Evolutionary conservation across 2,329 filamentous ascomycete genomes (phyloP).

Genomic region (Sclerotinia trifoliorum): DNA sequence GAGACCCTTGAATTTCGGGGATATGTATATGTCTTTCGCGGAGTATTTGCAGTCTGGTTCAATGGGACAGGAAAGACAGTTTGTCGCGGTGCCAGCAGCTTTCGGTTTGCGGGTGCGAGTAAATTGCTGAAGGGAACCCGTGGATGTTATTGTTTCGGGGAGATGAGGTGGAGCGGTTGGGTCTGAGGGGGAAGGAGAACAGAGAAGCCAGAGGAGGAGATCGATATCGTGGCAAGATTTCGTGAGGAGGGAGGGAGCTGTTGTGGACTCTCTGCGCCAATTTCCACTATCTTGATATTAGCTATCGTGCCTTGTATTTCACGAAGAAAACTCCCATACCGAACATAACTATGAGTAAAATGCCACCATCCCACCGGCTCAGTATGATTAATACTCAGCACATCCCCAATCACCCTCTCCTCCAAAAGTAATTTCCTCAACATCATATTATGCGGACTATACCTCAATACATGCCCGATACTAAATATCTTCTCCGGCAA

Average conservation of each 20-base stretch:
- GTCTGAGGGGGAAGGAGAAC: constrained; percentile 51
- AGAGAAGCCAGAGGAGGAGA: constrained; percentile 86
- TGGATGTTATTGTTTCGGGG: constrained; percentile 69
- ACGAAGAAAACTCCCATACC: constrained; percentile 42
- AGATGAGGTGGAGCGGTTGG: constrained; percentile 28
- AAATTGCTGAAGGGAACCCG: constrained; percentile 77
- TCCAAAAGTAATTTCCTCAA: constrained; percentile 75
- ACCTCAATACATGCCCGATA: constrained; percentile 89
- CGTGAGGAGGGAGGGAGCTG: constrained; percentile 80
- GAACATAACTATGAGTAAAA: constrained; percentile 85
- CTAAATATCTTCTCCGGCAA: constrained; percentile 64
- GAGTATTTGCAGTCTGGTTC: constrained; percentile 80
- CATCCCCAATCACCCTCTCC: constrained; percentile 75
- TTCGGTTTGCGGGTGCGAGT: constrained; percentile 71
- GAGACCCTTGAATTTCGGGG: constrained; percentile 53
- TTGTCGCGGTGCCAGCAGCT: constrained; percentile 73
- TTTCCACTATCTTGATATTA: constrained; percentile 62
- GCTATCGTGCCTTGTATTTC: not conserved
- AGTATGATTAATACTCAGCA: constrained; percentile 84
- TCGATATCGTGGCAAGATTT: constrained; percentile 98
- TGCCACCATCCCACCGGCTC: constrained; percentile 98
- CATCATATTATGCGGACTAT: constrained; percentile 88
- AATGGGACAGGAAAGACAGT: constrained; percentile 78
- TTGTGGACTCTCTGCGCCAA: constrained; percentile 78
- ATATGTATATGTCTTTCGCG: constrained; percentile 67